These are phyloP conservation scores for Fusarium goolgardi DNA, from an alignment of 2,329 filamentous ascomycete genomes.

Conservation along the genomic window DNA sequence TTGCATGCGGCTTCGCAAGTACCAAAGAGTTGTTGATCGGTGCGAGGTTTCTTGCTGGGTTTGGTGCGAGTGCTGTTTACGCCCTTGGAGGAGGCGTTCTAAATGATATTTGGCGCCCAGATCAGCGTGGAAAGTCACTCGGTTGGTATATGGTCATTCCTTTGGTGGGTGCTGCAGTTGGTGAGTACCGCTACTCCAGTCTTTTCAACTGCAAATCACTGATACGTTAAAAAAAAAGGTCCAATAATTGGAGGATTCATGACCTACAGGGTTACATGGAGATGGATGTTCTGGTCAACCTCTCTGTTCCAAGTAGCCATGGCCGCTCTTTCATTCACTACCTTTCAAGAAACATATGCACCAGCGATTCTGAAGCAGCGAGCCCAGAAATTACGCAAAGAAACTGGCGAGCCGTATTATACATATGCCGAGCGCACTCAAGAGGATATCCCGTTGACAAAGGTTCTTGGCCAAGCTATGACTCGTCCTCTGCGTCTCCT, in stretches of 20 bases:
- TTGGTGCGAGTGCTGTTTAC: slow-evolving; percentile 60
- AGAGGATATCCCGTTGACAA: slow-evolving; percentile 43
- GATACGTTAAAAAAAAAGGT: too few species aligned
- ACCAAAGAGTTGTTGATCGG: slow-evolving; percentile 57
- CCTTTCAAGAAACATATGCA: slow-evolving; percentile 55
- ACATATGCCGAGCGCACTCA: slow-evolving; percentile 55
- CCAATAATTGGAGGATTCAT: slow-evolving; percentile 58
- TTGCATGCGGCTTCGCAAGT: slow-evolving; percentile 57
- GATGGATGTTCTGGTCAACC: slow-evolving; percentile 61
- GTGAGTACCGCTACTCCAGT: slow-evolving; percentile 27
- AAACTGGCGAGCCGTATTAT: slow-evolving; percentile 49
- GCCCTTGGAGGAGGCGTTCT: slow-evolving; percentile 61
- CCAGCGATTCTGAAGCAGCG: slow-evolving; percentile 52
- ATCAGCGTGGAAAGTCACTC: slow-evolving; percentile 58
- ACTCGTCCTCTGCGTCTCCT: slow-evolving; percentile 68
- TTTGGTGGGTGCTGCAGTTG: slow-evolving; percentile 54
- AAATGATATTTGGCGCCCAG: slow-evolving; percentile 59
- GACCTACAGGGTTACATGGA: slow-evolving; percentile 52
- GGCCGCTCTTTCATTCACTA: slow-evolving; percentile 49
- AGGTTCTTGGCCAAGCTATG: slow-evolving; percentile 53
- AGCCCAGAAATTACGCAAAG: slow-evolving; percentile 49
- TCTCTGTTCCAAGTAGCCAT: slow-evolving; percentile 56
- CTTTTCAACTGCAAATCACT: fast-evolving
- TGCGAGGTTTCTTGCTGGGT: slow-evolving; percentile 59
- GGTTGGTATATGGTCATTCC: slow-evolving; percentile 55